Conservation (phyloP, 305 asterid species). For the Ajuga reptans region DNA sequence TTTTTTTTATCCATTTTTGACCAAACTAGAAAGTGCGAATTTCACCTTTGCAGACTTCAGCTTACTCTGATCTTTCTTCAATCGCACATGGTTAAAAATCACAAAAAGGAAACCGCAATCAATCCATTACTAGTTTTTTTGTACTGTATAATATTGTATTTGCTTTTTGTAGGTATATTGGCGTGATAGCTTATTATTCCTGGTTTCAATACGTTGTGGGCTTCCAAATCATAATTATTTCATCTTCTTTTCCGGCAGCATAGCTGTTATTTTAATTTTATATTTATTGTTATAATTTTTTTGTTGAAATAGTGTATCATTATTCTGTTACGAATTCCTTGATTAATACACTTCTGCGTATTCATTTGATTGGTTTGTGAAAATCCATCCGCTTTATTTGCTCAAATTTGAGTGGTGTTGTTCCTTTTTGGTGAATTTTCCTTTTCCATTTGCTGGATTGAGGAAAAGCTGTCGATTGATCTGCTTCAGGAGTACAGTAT, state of each 20-base stretch:
- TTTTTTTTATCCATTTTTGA: conserved; percentile 16
- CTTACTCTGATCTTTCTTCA: conserved; percentile 24
- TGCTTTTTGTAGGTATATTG: conserved; percentile 24
- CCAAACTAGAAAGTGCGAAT: conserved; percentile 23
- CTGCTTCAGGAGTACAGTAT: conserved; percentile 15
- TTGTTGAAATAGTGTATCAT: conserved; percentile 21
- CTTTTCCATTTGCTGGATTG: conserved; percentile 6
- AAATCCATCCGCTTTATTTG: conserved; percentile 19
- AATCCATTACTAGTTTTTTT: conserved; percentile 18
- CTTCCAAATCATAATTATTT: conserved; percentile 47
- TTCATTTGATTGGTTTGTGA: conserved; percentile 14
- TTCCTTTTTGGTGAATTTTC: conserved; percentile 9
- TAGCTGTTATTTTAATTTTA: conserved; percentile 31
- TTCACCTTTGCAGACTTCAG: conserved; percentile 21
- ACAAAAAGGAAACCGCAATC: conserved; percentile 23
- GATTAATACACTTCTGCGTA: conserved; percentile 6
- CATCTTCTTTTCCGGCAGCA: conserved; percentile 49
- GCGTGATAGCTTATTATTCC: conserved; percentile 29
- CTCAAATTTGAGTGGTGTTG: conserved; percentile 11
- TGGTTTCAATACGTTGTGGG: conserved; percentile 49
- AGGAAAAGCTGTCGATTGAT: conserved; percentile 19
- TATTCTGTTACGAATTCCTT: conserved; percentile 28
- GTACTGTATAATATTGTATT: conserved; percentile 24
- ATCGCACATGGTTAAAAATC: conserved; percentile 22
- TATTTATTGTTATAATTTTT: not conserved